Evolutionary conservation across 1,139 yeast genomes (phyloP).

Genomic region (Suhomyces wounanorum): DNA sequence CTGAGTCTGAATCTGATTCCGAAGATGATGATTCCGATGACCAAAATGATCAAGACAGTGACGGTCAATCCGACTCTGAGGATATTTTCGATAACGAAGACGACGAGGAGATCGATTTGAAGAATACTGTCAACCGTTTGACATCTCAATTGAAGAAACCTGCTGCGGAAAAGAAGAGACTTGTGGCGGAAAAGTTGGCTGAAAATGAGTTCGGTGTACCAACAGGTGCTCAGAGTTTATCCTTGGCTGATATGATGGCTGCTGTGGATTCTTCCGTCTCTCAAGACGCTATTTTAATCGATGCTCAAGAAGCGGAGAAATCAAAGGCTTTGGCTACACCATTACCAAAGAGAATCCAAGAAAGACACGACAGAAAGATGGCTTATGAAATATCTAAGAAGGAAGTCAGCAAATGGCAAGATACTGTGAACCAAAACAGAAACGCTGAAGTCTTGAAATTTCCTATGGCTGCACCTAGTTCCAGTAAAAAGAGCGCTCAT

Average conservation of each 20-base stretch:
- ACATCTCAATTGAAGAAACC: conserved; percentile 35
- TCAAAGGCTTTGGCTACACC: conserved; percentile 71
- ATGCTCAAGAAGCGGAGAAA: conserved; percentile 28
- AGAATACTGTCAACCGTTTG: conserved; percentile 34
- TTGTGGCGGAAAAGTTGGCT: conserved; percentile 53
- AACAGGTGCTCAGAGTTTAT: conserved; percentile 54
- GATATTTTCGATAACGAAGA: conserved; percentile 23
- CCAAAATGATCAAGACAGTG: conserved; percentile 14
- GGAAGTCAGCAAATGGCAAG: conserved; percentile 88
- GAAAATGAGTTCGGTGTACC: conserved; percentile 79
- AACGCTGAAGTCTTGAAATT: conserved; percentile 83
- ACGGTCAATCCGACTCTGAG: conserved; percentile 15
- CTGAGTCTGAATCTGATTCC: conserved; percentile 13
- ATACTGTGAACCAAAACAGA: conserved; percentile 74
- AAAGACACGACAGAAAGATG: conserved; percentile 82
- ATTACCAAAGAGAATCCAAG: conserved; percentile 80
- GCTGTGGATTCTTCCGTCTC: conserved; percentile 53
- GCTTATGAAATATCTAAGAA: conserved; percentile 88
- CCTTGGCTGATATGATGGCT: conserved; percentile 75
- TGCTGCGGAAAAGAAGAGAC: conserved; percentile 40
- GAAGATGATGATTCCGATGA: conserved; percentile 23
- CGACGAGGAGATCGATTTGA: conserved; percentile 37
- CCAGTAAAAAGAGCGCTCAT: conserved; percentile 55
- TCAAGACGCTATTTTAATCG: conserved; percentile 54
- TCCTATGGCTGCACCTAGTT: conserved; percentile 56